phyloP scores from a whole-genome alignment of 2,329 filamentous ascomycete species.

The Cordyceps farinosa region DNA sequence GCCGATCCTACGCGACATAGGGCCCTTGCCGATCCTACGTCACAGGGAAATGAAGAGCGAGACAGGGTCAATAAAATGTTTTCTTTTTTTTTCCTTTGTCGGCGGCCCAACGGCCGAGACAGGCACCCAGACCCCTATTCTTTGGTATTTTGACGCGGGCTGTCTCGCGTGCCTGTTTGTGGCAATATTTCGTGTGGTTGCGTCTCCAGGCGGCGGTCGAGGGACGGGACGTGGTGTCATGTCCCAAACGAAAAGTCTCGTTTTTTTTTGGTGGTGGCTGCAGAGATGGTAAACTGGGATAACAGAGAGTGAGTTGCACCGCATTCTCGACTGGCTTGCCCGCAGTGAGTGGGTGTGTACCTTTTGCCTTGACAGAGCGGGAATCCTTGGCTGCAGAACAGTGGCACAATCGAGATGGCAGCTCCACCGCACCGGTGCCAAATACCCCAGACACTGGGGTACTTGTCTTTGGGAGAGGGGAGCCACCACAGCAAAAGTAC shows the following conservation, averaged over 20 bases:
- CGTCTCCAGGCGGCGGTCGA: not conserved
- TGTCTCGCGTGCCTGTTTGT: not conserved
- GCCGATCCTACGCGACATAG: not conserved
- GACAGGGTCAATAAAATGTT: not conserved
- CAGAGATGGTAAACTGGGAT: no score
- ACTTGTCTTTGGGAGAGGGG: not conserved
- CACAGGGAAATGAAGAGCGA: not conserved
- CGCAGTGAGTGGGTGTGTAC: not conserved
- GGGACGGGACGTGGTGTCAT: no score
- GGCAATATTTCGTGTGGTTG: not conserved
- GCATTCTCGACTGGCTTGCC: not conserved
- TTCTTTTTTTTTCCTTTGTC: no score
- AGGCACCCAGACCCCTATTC: not conserved
- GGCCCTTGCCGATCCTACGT: slow-evolving; percentile 6
- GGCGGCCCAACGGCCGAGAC: not conserved
- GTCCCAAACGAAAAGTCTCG: no score
- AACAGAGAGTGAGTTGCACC: not conserved
- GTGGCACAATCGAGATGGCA: slow-evolving; percentile 11
- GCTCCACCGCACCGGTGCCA: not conserved
- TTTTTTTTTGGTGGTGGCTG: no score
- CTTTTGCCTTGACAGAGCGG: not conserved
- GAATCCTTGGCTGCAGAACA: slow-evolving; percentile 4
- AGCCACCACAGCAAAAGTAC: not conserved
- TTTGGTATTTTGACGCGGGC: not conserved
- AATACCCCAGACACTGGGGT: slow-evolving; percentile 1